Percentiles rank a stretch among this genome's conserved stretches.
Conservation (phyloP, 2,329 filamentous ascomycete species). For the Lasiodiplodia hormozganensis region DNA sequence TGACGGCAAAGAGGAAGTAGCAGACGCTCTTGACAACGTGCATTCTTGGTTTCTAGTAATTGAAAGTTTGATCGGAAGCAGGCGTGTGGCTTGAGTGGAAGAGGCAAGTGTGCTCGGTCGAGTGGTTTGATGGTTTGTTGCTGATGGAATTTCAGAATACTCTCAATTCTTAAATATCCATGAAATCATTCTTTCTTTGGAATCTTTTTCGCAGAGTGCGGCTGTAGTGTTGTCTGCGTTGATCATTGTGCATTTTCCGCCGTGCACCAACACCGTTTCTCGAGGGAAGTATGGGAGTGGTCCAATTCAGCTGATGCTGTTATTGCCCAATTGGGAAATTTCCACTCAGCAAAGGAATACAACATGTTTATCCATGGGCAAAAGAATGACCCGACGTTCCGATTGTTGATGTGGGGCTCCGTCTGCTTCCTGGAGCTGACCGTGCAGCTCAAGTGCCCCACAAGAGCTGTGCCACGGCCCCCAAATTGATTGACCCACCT, state of each 20-base stretch:
- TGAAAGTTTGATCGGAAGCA: background rate
- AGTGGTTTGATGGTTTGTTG: background rate
- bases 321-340: background rate
- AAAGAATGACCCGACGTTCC: background rate
- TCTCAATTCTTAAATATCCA: background rate
- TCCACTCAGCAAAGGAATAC: background rate
- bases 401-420: background rate
- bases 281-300: background rate
- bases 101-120: background rate
- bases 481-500: background rate
- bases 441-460: background rate
- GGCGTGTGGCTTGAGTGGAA: background rate
- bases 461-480: background rate
- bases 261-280: background rate
- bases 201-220: background rate
- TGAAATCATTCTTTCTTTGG: background rate
- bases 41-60: background rate
- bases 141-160: background rate
- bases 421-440: background rate
- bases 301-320: background rate
- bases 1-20: background rate
- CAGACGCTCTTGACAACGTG: background rate
- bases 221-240: background rate
- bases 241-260: too few relatives aligned
- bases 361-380: background rate